phyloP scores from a whole-genome alignment of 768 basidiomycete species.

The Tephrocybe sp. region DNA sequence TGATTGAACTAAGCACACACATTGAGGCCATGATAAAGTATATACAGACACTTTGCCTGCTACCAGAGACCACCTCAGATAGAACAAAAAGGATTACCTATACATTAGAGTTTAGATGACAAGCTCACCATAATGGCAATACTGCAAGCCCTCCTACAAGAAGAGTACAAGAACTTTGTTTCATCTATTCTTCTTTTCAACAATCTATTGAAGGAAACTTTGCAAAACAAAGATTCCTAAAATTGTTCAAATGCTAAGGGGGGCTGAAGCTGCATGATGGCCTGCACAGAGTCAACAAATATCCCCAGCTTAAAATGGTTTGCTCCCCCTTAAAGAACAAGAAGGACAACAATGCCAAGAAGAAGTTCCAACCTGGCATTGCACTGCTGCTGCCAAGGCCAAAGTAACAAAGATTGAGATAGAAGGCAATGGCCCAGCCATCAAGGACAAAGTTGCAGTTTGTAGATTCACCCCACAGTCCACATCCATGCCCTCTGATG shows the following conservation, averaged over 20 bases:
- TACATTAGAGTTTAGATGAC: background rate
- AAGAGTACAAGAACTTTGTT: too few relatives aligned
- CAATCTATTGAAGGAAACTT: too few relatives aligned
- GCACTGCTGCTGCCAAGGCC: too few relatives aligned
- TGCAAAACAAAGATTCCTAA: background rate
- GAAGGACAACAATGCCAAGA: background rate
- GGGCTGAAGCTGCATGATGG: background rate
- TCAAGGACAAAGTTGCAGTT: background rate
- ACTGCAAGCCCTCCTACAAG: background rate
- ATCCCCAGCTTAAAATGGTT: background rate
- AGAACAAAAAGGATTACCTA: too few relatives aligned
- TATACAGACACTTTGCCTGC: background rate
- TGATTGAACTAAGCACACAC: background rate
- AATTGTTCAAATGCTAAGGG: background rate
- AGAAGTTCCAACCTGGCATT: too few relatives aligned
- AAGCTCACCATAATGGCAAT: conserved; percentile 6
- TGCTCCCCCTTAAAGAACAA: background rate
- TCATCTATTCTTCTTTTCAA: too few relatives aligned
- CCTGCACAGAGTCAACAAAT: background rate
- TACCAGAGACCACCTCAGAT: background rate
- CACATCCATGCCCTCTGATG: background rate
- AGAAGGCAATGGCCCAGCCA: background rate
- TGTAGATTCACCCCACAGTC: too few relatives aligned
- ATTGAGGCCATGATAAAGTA: too few relatives aligned
- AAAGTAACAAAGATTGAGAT: too few relatives aligned